A percentile compares a stretch with the other conserved stretches of the same genome.
phyloP scores from a whole-genome alignment of 768 basidiomycete species.

The Daedaleopsis sinensis region DNA sequence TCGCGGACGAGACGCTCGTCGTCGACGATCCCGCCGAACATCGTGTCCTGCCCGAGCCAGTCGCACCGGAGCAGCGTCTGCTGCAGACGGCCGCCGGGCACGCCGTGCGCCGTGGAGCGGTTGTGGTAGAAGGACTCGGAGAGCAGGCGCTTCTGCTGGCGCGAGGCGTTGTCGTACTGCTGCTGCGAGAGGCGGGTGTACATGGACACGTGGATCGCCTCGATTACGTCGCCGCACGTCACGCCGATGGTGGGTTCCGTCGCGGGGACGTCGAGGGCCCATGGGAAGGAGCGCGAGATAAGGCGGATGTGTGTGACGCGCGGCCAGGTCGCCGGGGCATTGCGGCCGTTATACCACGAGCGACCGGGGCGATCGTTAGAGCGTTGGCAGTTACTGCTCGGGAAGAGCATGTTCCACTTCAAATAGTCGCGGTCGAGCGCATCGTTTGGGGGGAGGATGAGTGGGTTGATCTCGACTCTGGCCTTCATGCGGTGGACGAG shows the following conservation, averaged over 20 bases:
- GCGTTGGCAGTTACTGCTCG: conserved; percentile 59
- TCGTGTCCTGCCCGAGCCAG: conserved; percentile 58
- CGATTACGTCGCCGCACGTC: conserved; percentile 69
- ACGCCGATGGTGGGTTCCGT: conserved; percentile 51
- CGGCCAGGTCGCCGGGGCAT: conserved; percentile 67
- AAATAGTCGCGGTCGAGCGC: conserved; percentile 49
- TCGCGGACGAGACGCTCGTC: conserved; percentile 48
- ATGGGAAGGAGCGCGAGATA: conserved; percentile 56
- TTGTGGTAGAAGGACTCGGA: conserved; percentile 63
- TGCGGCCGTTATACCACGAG: conserved; percentile 70
- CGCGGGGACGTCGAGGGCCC: conserved; percentile 55
- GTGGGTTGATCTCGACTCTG: conserved; percentile 57
- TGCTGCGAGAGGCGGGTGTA: conserved; percentile 49
- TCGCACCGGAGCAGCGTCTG: conserved; percentile 68
- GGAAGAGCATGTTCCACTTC: conserved; percentile 77
- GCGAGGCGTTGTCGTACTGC: conserved; percentile 52
- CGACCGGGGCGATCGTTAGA: conserved; percentile 60
- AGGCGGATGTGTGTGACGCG: conserved; percentile 55
- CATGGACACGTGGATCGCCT: conserved; percentile 54
- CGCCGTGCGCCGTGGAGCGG: conserved; percentile 61
- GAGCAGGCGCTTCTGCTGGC: conserved; percentile 44
- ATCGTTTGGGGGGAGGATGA: conserved; percentile 49
- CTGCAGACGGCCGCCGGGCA: conserved; percentile 70
- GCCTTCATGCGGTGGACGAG: conserved; percentile 53
- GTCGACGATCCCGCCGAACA: conserved; percentile 62